Evolutionary conservation across 371 early-diverging fungal species (phyloP), one percentile per base, ranked within the genome.

Genomic region (Mucor velutinosus): DNA sequence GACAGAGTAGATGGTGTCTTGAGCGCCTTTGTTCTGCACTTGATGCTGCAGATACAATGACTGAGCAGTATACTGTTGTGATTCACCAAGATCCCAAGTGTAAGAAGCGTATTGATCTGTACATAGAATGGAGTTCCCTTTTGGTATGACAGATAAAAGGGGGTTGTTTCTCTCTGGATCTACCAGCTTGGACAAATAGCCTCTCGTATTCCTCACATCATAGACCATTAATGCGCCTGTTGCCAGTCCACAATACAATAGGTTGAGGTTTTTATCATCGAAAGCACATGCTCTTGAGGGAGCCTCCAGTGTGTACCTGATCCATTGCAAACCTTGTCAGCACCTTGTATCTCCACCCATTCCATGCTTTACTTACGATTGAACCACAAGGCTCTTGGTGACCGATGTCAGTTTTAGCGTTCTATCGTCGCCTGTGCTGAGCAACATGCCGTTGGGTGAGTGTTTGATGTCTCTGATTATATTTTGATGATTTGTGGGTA

Each of bases 171-270:
- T 47, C 0, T 14, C 29, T 25, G 64, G 45, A 32, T 58, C 33
- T 3, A 43, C 60, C 6, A 69, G 41, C 49, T 53, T 56, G 15
- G 60, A 43, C 3, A 69, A 7, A 39, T 53, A 53, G 4, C n/a
- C 17, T 33, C 69, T 78, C 4, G 80, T 80, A 33, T 80, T 78
- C 11, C 83, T 72, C 14, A 73, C 68, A 39, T 83, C 83, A 64
- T 65, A 83, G 0, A 83, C 51, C 49, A 72, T 59, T 2, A 80
- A 45, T 5, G 70, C 67, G 21, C 74, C 72, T 23, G 71, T 74
- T 2, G 65, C 65, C 4, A 76, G 25, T 7, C 83, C 83, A 69
- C 83, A 83, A 21, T 80, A 80, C 5, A 83, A 47, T 1, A 70
- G 12, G 51, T 73, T 76, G 0, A 67, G n/a, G 37, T 80, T 53